Evolutionary conservation across 225 moss, liverwort and hornwort genomes (phyloP), one percentile per base, ranked within the genome.

Genomic region (Polytrichum commune): DNA sequence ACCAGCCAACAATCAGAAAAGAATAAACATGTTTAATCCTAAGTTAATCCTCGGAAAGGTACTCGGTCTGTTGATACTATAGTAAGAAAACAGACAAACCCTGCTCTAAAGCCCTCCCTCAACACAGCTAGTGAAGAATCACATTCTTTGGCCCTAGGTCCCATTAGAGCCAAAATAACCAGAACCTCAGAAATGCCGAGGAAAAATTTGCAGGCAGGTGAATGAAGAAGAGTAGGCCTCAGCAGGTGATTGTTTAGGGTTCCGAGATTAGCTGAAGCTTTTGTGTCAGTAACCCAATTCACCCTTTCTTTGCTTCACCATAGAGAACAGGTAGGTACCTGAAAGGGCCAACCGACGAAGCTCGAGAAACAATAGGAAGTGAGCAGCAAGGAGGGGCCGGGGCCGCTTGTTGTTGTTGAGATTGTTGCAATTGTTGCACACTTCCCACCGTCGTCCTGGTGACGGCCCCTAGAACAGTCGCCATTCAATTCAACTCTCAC

Each of bases 381-480:
- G 75, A 85, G 65, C 56, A 68, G 71, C 69, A 74, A 4, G 77
- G 66, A 22, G 65, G 1, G 1, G 67, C 46, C 16, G 46, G 46
- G 46, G 46, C 46, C 46, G 46, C 46, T 4, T 46, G 46, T 46
- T 46, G 38, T 38, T 38, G 46, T 46, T 46, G 46, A 46, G 4
- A 46, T 46, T 46, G 10, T 46, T 46, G 30, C 64, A 69, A 24
- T 67, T 75, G 70, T 18, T 29, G 67, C 57, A 16, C 71, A 64
- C 68, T 66, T 16, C 64, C 57, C 62, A 74, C 74, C 13, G 82
- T 69, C 75, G 46, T 46, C 46, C 76, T 56, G 66, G 77, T 27
- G 64, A 74, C 77, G 67, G 82, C 80, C 26, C 75, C 69, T 64
- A 73, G 68, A 46, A 71, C 67, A 55, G 75, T 75, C 80, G 82